Conservation (phyloP, 768 basidiomycete genomes). For the Hemileccinum rubropunctum region DNA sequence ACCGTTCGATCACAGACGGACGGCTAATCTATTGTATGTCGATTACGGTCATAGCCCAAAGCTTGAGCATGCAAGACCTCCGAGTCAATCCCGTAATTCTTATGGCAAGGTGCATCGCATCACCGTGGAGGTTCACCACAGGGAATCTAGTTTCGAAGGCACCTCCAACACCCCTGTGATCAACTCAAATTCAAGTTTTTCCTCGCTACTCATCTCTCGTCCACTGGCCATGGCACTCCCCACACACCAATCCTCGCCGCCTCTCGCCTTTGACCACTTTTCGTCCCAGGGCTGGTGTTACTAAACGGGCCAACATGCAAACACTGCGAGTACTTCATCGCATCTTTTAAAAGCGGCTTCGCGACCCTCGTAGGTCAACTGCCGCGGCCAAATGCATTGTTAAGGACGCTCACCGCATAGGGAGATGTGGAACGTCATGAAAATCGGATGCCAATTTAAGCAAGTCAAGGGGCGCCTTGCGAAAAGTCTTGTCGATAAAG, state of each 20-base stretch:
- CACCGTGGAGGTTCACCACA: constrained; percentile 21
- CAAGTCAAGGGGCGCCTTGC: constrained; percentile 97
- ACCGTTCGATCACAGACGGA: neutral
- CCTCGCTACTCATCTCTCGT: constrained; percentile 67
- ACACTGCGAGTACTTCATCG: constrained; percentile 93
- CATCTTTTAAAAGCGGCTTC: constrained; percentile 92
- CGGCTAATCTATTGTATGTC: neutral
- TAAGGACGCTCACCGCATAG: constrained; percentile 95
- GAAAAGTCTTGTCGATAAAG: constrained; percentile 97
- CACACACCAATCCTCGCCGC: constrained; percentile 50
- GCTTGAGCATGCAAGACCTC: too few species aligned
- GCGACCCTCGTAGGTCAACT: constrained; percentile 86
- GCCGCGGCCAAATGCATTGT: constrained; percentile 91
- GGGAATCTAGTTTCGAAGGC: constrained; percentile 85
- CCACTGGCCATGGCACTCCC: constrained; percentile 51
- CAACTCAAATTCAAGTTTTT: constrained; percentile 87
- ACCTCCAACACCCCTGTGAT: constrained; percentile 93
- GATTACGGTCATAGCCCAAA: neutral
- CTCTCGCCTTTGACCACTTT: constrained; percentile 41
- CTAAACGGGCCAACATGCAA: constrained; percentile 86
- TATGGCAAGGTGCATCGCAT: neutral
- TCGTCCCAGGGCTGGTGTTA: constrained; percentile 30
- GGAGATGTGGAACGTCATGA: constrained; percentile 99
- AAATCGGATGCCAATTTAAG: constrained; percentile 98
- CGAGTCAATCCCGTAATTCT: too few species aligned